These are phyloP conservation scores for Ziziphus jujuba DNA, from an alignment of 306 rosid genomes.

Conservation along the genomic window DNA sequence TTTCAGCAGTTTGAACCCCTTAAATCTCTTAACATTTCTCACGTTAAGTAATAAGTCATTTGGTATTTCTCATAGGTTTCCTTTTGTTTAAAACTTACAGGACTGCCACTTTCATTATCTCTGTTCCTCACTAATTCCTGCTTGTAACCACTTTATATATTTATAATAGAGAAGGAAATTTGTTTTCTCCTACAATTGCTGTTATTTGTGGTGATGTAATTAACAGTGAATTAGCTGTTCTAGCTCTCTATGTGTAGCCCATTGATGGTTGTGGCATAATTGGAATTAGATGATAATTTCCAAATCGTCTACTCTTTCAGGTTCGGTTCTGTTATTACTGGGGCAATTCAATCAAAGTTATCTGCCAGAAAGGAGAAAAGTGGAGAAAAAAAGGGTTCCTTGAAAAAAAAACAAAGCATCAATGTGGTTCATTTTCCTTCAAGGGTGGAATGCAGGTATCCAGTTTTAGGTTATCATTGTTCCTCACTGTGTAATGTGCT, in stretches of 20 bases:
- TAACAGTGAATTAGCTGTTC: not conserved
- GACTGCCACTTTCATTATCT: not conserved
- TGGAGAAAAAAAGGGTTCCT: constrained; percentile 38
- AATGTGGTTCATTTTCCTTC: constrained; percentile 87
- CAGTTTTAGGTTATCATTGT: constrained; percentile 11
- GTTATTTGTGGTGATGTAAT: not conserved
- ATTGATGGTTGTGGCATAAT: constrained; percentile 3
- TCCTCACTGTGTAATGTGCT: constrained; percentile 18
- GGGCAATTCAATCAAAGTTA: constrained; percentile 63
- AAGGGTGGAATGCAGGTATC: constrained; percentile 93
- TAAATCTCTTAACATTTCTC: not conserved
- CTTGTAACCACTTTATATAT: not conserved
- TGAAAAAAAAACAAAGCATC: constrained; percentile 47
- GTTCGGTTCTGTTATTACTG: constrained; percentile 85
- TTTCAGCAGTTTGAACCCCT: not conserved
- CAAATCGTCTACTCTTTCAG: constrained; percentile 40
- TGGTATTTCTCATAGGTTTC: not conserved
- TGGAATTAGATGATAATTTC: not conserved
- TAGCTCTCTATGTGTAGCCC: not conserved
- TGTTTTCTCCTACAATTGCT: not conserved
- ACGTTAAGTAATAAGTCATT: not conserved
- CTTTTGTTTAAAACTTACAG: not conserved
- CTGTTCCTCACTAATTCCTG: not conserved
- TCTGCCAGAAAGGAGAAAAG: constrained; percentile 52
- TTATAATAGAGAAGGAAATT: not conserved